These are phyloP conservation scores for Trichomonascaceae sp. DNA, from an alignment of 1,139 yeast species.

Conservation along the genomic window DNA sequence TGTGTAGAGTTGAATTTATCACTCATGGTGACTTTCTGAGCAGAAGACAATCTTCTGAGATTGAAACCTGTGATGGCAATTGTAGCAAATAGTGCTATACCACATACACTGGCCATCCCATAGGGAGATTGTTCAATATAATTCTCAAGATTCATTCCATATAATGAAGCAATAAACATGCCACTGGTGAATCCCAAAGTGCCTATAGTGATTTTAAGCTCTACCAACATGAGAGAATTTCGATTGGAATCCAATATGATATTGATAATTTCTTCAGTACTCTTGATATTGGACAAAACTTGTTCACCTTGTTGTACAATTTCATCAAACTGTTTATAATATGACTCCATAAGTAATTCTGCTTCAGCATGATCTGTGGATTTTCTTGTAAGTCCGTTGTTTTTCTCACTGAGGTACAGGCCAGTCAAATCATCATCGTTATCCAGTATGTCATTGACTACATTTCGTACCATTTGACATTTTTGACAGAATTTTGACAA, in stretches of 20 bases:
- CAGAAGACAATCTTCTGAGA: constrained; percentile 35
- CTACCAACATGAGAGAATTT: constrained; percentile 85
- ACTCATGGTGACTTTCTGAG: constrained; percentile 42
- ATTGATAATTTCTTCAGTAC: constrained; percentile 91
- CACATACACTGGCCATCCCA: constrained; percentile 52
- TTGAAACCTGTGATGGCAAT: constrained; percentile 30
- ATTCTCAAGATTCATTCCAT: constrained; percentile 93
- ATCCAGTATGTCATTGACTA: constrained; percentile 77
- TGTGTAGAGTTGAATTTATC: constrained; percentile 3
- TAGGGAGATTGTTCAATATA: constrained; percentile 70
- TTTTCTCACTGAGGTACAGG: constrained; percentile 62
- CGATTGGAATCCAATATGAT: constrained; percentile 89
- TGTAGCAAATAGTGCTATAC: constrained; percentile 34
- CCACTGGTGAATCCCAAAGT: constrained; percentile 83
- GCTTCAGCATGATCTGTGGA: constrained; percentile 46
- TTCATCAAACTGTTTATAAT: constrained; percentile 89
- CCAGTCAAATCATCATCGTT: constrained; percentile 83
- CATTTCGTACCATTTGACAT: constrained; percentile 70
- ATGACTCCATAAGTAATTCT: constrained; percentile 83
- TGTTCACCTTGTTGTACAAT: constrained; percentile 89
- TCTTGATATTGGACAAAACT: constrained; percentile 71
- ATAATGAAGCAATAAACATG: constrained; percentile 68
- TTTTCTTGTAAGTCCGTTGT: constrained; percentile 18
- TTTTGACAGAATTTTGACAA: constrained; percentile 74
- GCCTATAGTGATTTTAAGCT: constrained; percentile 75